A percentile compares a stretch with the other conserved stretches of the same genome.
Conservation (phyloP, 2,329 filamentous ascomycete species). For the Colletotrichum filicis region DNA sequence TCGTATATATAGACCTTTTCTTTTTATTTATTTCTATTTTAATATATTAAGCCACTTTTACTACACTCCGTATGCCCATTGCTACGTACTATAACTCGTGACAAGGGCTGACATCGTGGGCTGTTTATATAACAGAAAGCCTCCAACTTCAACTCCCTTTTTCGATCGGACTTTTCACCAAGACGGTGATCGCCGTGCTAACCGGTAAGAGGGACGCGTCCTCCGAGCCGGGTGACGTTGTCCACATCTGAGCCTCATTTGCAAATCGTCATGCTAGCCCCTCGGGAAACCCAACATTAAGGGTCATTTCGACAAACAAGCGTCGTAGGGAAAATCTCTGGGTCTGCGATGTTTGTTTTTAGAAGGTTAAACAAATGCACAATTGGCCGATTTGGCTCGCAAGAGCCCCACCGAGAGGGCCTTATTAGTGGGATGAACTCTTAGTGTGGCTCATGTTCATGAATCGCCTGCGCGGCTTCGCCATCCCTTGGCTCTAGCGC, state of each 20-base stretch:
- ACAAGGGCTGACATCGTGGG: not conserved
- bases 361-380: not conserved
- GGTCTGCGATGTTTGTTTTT: not conserved
- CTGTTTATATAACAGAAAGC: not conserved
- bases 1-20: no score
- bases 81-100: no score
- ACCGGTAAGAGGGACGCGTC: conserved; percentile 2
- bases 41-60: no score
- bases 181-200: not conserved
- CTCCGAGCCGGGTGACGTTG: not conserved
- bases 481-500: not conserved
- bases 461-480: not conserved
- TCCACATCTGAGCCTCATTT: conserved; percentile 4
- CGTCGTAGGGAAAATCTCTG: not conserved
- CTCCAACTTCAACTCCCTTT: no score
- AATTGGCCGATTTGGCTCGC: conserved; percentile 5
- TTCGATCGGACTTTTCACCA: not conserved
- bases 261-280: not conserved
- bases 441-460: conserved; percentile 9
- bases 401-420: not conserved
- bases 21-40: no score
- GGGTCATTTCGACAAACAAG: not conserved
- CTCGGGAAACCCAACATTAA: not conserved
- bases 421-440: conserved; percentile 7
- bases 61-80: no score